Percentiles rank a stretch among this genome's conserved stretches.
Evolutionary conservation across 345 rosid species (phyloP).

Genomic region (Lepidium didymum): DNA sequence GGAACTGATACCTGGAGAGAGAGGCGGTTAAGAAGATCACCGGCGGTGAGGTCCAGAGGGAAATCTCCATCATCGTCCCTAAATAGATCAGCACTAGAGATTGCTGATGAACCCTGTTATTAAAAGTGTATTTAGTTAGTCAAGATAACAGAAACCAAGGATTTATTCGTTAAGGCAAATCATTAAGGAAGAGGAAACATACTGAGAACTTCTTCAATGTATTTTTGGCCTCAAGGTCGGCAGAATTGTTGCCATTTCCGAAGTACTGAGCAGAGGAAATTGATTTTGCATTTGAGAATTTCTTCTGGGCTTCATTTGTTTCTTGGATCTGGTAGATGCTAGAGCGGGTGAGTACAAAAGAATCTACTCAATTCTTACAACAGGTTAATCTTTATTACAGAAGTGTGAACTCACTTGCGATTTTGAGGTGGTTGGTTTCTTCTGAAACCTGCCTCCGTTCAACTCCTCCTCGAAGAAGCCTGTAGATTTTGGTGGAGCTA

Average conservation of each 20-base stretch:
- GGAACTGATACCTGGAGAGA: constrained; percentile 69
- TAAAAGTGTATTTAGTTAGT: not conserved
- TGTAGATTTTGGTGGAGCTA: constrained; percentile 81
- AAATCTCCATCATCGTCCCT: constrained; percentile 44
- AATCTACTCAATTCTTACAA: not conserved
- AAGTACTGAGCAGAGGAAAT: constrained; percentile 91
- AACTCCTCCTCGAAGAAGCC: constrained; percentile 80
- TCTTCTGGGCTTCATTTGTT: constrained; percentile 85
- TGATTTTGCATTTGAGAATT: constrained; percentile 91
- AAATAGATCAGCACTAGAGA: constrained; percentile 94
- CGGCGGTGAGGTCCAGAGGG: constrained; percentile 65
- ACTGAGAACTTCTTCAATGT: constrained; percentile 86
- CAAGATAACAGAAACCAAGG: not conserved
- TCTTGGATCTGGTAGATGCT: constrained; percentile 49
- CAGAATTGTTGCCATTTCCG: constrained; percentile 52
- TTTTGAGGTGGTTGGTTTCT: constrained; percentile 61
- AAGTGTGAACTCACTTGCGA: constrained; percentile 38
- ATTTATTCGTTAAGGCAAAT: not conserved
- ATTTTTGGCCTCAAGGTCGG: constrained; percentile 58
- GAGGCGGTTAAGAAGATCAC: constrained; percentile 79
- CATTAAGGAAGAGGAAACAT: constrained; percentile 19
- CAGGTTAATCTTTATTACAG: not conserved
- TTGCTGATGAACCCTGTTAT: constrained; percentile 74
- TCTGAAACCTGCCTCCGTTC: constrained; percentile 59
- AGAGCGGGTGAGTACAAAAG: not conserved